A percentile compares a stretch with the other conserved stretches of the same genome.
phyloP scores from a whole-genome alignment of 371 early-diverging fungal genomes.

The Circinella minor region DNA sequence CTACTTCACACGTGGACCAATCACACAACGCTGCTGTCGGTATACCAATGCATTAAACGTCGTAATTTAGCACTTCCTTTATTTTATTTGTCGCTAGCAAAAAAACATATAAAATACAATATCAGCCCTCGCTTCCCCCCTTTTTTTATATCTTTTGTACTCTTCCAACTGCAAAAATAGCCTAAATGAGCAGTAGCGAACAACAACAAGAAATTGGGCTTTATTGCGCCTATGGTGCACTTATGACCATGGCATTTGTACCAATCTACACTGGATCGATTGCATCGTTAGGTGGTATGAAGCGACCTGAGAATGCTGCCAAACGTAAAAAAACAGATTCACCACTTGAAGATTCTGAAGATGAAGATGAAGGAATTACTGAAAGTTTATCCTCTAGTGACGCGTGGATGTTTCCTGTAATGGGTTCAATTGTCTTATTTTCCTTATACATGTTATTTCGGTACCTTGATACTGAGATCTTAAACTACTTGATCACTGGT shows the following conservation, averaged over 20 bases:
- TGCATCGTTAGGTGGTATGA: conserved; percentile 74
- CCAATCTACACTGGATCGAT: conserved; percentile 91
- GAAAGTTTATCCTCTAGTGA: conserved; percentile 88
- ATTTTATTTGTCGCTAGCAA: background rate
- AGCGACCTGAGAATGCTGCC: conserved; percentile 58
- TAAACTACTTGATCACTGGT: conserved; percentile 85
- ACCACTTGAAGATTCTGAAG: conserved; percentile 52
- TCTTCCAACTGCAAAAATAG: background rate
- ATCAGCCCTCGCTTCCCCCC: background rate
- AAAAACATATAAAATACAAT: background rate
- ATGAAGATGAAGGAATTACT: conserved; percentile 63
- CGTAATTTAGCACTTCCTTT: too few relatives aligned
- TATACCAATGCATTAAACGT: background rate
- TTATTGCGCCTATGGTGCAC: conserved; percentile 85
- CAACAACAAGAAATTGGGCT: conserved; percentile 43
- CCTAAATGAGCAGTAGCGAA: conserved; percentile 3
- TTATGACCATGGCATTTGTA: conserved; percentile 84
- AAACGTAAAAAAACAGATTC: conserved; percentile 36
- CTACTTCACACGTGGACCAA: background rate
- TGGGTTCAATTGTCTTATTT: conserved; percentile 87
- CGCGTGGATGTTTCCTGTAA: conserved; percentile 92
- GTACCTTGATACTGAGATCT: conserved; percentile 82
- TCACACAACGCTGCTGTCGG: background rate
- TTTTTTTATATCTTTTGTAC: background rate
- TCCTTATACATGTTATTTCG: conserved; percentile 87